phyloP scores from a whole-genome alignment of 352 stramenopile genomes.

The Globisporangium canariense region DNA sequence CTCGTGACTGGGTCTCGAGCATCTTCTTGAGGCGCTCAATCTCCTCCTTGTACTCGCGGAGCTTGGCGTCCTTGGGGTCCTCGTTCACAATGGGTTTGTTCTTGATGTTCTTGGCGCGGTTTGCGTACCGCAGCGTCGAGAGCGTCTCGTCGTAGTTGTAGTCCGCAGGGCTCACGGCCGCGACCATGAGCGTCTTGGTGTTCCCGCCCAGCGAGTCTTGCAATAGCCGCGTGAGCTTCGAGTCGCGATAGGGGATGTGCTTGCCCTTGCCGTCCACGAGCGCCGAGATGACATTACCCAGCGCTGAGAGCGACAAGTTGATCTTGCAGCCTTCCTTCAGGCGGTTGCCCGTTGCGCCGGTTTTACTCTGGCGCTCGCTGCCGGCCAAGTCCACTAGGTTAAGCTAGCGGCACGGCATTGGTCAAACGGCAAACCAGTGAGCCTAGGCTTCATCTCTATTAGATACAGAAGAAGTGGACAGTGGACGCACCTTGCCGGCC shows the following conservation, averaged over 20 bases:
- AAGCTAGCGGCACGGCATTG: slow-evolving; percentile 27
- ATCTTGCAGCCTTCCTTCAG: slow-evolving; percentile 89
- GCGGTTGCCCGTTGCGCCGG: slow-evolving; percentile 68
- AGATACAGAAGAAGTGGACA: no score
- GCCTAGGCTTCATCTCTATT: not conserved
- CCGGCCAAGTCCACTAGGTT: slow-evolving; percentile 82
- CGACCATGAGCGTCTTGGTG: slow-evolving; percentile 94
- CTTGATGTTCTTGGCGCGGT: slow-evolving; percentile 96
- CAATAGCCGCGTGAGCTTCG: slow-evolving; percentile 91
- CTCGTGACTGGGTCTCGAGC: slow-evolving; percentile 54
- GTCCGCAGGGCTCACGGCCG: slow-evolving; percentile 92
- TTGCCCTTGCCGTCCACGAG: slow-evolving; percentile 85
- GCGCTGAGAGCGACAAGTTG: slow-evolving; percentile 72
- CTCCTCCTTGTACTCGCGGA: slow-evolving; percentile 89
- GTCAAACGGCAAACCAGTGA: slow-evolving; percentile 29
- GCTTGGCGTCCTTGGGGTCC: slow-evolving; percentile 91
- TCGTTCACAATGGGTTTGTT: slow-evolving; percentile 96
- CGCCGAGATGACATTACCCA: slow-evolving; percentile 85
- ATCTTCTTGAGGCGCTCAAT: slow-evolving; percentile 86
- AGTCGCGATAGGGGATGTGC: slow-evolving; percentile 95
- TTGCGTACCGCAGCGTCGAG: slow-evolving; percentile 95
- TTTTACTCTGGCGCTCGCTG: slow-evolving; percentile 84
- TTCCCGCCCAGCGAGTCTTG: slow-evolving; percentile 87
- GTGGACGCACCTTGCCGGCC: slow-evolving; percentile 58
- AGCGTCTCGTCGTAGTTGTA: slow-evolving; percentile 96